A percentile compares a stretch with the other conserved stretches of the same genome.
Conservation (phyloP, 176 grass and related monocot genomes). For the Oryza punctata region DNA sequence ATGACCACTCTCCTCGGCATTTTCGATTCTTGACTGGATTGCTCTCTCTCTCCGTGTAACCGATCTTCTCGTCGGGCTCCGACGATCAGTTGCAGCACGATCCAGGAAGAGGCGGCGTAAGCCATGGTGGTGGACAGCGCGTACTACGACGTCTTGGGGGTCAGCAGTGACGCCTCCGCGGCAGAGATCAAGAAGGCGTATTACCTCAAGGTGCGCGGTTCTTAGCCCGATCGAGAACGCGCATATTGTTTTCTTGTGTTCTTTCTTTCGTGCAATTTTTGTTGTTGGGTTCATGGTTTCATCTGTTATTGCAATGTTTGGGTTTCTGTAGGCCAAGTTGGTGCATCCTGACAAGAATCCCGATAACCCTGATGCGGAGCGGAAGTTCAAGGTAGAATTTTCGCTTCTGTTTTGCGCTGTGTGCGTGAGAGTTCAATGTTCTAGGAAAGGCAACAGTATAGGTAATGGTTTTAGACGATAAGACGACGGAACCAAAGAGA, state of each 20-base stretch:
- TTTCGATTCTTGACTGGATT: not conserved
- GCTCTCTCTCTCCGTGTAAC: not conserved
- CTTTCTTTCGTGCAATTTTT: too few species aligned
- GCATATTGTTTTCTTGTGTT: not conserved
- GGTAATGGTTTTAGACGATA: not conserved
- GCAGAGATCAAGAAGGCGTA: constrained; percentile 97
- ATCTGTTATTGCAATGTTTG: not conserved
- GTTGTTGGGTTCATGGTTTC: not conserved
- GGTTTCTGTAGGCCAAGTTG: constrained; percentile 63
- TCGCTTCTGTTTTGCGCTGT: not conserved
- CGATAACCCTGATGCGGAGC: constrained; percentile 66
- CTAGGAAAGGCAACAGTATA: too few species aligned
- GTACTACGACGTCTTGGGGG: constrained; percentile 80
- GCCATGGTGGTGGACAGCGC: constrained; percentile 68
- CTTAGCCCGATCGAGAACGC: not conserved
- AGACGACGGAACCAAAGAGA: not conserved
- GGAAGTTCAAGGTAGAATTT: constrained; percentile 67
- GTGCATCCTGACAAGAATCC: constrained; percentile 93
- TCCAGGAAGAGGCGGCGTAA: not conserved
- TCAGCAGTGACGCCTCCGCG: constrained; percentile 71
- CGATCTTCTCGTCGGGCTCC: constrained; percentile 2
- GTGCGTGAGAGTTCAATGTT: not conserved
- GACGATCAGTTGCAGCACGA: not conserved
- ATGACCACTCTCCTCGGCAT: not conserved
- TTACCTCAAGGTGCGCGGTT: constrained; percentile 69